phyloP scores from a whole-genome alignment of 192 early-diverging fungal genomes.

The Chytriomyces sp. region DNA sequence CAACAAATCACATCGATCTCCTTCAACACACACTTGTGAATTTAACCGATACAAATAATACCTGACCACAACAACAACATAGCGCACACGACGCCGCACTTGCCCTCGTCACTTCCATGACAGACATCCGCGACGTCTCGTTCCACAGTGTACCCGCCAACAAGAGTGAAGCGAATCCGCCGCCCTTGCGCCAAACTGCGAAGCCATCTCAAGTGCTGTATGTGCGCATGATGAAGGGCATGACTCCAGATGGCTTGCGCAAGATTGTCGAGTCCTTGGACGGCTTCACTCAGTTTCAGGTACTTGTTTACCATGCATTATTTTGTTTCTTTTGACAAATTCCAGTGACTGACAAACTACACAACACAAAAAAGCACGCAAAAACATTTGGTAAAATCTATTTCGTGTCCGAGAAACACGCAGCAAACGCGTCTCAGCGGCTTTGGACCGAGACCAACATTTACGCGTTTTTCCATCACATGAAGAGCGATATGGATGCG shows the following conservation, averaged over 20 bases:
- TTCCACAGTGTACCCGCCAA: not conserved
- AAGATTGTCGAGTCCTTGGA: constrained; percentile 20
- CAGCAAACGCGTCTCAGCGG: constrained; percentile 10
- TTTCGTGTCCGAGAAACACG: not conserved
- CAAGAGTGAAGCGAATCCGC: not conserved
- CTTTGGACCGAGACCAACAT: constrained; percentile 31
- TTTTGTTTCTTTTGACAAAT: not conserved
- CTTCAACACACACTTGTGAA: too few relatives aligned
- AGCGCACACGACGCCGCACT: constrained; percentile 9
- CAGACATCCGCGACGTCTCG: constrained; percentile 7
- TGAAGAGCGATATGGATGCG: constrained; percentile 6
- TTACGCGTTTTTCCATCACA: constrained; percentile 26
- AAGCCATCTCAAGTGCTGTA: constrained; percentile 24
- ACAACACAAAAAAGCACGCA: not conserved
- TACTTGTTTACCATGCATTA: not conserved
- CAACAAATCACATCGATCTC: too few relatives aligned
- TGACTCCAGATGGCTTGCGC: constrained; percentile 3
- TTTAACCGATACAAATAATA: too few relatives aligned
- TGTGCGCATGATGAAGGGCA: constrained; percentile 33
- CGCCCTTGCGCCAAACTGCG: constrained; percentile 14
- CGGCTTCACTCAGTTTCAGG: constrained; percentile 10
- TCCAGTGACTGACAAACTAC: not conserved
- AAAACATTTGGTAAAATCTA: constrained; percentile 34
- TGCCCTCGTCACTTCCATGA: constrained; percentile 5
- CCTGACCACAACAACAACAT: too few relatives aligned